These are phyloP conservation scores for Solanum aculeatissimum DNA, from an alignment of 305 asterid genomes.

Conservation along the genomic window DNA sequence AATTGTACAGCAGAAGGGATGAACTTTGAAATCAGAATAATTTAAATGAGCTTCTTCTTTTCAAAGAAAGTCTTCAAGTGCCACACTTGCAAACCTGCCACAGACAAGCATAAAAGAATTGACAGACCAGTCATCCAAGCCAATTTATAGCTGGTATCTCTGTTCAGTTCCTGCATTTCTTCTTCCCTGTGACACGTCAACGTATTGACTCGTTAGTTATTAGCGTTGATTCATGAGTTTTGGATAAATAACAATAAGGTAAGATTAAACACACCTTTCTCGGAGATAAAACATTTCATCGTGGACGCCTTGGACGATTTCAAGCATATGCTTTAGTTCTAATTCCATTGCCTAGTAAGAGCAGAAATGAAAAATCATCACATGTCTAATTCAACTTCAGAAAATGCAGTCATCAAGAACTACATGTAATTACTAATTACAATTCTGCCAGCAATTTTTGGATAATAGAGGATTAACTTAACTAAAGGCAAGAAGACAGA, in stretches of 20 bases:
- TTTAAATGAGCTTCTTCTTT: slow-evolving; percentile 87
- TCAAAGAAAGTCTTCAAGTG: slow-evolving; percentile 84
- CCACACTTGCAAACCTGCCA: slow-evolving; percentile 79
- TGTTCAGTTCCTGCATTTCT: slow-evolving; percentile 86
- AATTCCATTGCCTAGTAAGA: slow-evolving; percentile 56
- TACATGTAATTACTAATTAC: not conserved
- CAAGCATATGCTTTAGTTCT: slow-evolving; percentile 80
- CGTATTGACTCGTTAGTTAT: not conserved
- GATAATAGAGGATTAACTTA: not conserved
- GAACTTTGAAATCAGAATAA: not conserved
- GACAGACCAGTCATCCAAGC: slow-evolving; percentile 73
- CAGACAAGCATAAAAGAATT: slow-evolving; percentile 47
- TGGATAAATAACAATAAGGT: not conserved
- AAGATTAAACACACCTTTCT: slow-evolving; percentile 38
- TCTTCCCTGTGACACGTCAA: slow-evolving; percentile 50
- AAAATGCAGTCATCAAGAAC: not conserved
- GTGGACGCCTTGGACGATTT: slow-evolving; percentile 60
- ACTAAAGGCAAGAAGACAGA: not conserved
- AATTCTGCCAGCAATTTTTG: not conserved
- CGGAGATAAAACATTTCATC: slow-evolving; percentile 87
- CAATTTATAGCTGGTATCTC: slow-evolving; percentile 59
- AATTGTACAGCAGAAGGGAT: not conserved
- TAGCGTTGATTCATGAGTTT: not conserved
- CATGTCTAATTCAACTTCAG: not conserved
- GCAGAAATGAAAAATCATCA: not conserved